Evolutionary conservation across 768 basidiomycete species (phyloP).

Genomic region (Gymnopilus dilepis): DNA sequence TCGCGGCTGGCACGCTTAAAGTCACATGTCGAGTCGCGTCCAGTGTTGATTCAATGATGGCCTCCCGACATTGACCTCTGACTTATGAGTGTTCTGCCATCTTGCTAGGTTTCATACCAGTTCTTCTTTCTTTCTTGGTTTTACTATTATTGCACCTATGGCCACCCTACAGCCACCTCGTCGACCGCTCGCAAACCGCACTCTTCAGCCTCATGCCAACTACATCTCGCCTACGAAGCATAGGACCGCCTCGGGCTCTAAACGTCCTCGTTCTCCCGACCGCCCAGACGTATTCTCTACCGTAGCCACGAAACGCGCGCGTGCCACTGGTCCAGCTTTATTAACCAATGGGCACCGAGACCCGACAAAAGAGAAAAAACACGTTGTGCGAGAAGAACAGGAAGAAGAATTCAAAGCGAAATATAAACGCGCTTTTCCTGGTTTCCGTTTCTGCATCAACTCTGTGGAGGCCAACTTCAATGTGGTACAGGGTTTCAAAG

Average conservation of each 20-base stretch:
- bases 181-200: slow-evolving; percentile 27
- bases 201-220: slow-evolving; percentile 18
- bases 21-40: slow-evolving; percentile 30
- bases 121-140: slow-evolving; percentile 22
- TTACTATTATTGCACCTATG: slow-evolving; percentile 21
- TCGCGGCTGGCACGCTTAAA: slow-evolving; percentile 24
- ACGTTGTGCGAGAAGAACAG: slow-evolving; percentile 56
- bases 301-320: slow-evolving; percentile 26
- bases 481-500: slow-evolving; percentile 49
- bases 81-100: not conserved
- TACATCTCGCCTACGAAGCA: slow-evolving; percentile 24
- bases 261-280: slow-evolving; percentile 37
- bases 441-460: slow-evolving; percentile 88
- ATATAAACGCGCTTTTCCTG: slow-evolving; percentile 85
- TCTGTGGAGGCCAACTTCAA: slow-evolving; percentile 45
- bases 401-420: slow-evolving; percentile 81
- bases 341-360: slow-evolving; percentile 1
- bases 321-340: slow-evolving; percentile 11
- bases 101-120: not conserved
- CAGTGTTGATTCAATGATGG: slow-evolving; percentile 14
- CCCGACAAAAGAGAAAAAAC: slow-evolving; percentile 45
- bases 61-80: slow-evolving; percentile 9
- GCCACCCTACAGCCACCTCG: slow-evolving; percentile 21
- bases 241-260: slow-evolving; percentile 28
- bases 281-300: slow-evolving; percentile 16